Percentiles rank a stretch among this genome's conserved stretches.
Evolutionary conservation across 1,284 basidiomycete species (phyloP).

Genomic region (Butyriboletus appendiculatus): DNA sequence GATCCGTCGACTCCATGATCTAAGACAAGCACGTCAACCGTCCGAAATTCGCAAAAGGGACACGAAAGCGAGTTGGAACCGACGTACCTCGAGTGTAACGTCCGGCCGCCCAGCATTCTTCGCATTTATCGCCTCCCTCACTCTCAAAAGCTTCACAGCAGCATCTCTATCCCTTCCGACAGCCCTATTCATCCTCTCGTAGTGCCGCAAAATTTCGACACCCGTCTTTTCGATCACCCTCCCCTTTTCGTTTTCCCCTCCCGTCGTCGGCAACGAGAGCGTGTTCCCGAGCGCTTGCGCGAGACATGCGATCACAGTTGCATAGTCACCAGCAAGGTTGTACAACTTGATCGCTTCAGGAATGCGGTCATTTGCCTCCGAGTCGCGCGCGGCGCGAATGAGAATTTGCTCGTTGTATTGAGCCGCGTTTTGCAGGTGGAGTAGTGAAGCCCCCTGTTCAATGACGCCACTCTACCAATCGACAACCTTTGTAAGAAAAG

Average conservation of each 20-base stretch:
- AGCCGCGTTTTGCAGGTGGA: conserved; percentile 70
- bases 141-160: conserved; percentile 75
- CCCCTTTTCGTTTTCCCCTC: conserved; percentile 65
- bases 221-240: conserved; percentile 79
- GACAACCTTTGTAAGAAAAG: conserved; percentile 6
- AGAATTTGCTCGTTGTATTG: conserved; percentile 88
- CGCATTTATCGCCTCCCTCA: conserved; percentile 81
- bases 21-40: conserved; percentile 31
- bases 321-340: conserved; percentile 92
- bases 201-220: conserved; percentile 82
- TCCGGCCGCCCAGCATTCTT: conserved; percentile 77
- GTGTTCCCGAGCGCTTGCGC: conserved; percentile 90
- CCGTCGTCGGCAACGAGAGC: conserved; percentile 66
- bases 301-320: conserved; percentile 86
- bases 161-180: conserved; percentile 78
- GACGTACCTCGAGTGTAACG: conserved; percentile 75
- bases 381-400: conserved; percentile 75
- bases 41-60: not conserved
- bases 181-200: conserved; percentile 79
- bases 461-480: conserved; percentile 75
- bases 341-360: conserved; percentile 94
- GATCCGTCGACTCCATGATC: conserved; percentile 87
- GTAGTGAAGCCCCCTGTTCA: conserved; percentile 78
- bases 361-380: conserved; percentile 76
- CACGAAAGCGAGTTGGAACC: not conserved